phyloP scores from a whole-genome alignment of 1,284 basidiomycete genomes.

The Coniferiporia sulphurascens region DNA sequence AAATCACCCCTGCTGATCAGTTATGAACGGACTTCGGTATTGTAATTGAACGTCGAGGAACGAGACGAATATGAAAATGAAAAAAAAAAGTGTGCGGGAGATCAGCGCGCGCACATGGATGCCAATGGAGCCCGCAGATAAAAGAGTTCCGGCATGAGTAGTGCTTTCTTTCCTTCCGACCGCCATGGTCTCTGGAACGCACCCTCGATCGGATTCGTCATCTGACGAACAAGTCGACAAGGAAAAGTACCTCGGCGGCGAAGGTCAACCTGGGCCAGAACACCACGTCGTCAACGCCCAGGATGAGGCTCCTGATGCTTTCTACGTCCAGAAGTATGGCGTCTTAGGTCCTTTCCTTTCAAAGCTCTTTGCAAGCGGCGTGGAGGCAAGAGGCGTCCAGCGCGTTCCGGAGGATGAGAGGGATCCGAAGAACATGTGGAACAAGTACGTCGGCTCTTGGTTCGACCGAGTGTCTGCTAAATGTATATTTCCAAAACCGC shows the following conservation, averaged over 20 bases:
- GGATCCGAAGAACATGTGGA: constrained; percentile 43
- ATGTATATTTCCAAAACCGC: constrained; percentile 19
- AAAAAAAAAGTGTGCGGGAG: not conserved
- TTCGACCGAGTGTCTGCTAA: not conserved
- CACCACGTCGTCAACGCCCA: constrained; percentile 1
- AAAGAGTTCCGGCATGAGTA: not conserved
- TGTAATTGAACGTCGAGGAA: too few species aligned
- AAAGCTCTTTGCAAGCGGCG: constrained; percentile 39
- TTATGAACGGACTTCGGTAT: too few species aligned
- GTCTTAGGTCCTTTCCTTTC: constrained; percentile 34
- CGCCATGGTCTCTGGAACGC: constrained; percentile 4
- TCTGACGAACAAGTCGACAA: constrained; percentile 3
- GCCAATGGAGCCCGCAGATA: not conserved
- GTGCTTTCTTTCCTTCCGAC: not conserved
- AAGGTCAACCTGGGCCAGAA: not conserved
- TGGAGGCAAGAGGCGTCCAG: constrained; percentile 49
- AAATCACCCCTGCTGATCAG: too few species aligned
- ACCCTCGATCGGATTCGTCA: not conserved
- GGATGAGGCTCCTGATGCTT: constrained; percentile 28
- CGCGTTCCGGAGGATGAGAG: constrained; percentile 46
- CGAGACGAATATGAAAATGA: too few species aligned
- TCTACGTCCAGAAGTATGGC: constrained; percentile 34
- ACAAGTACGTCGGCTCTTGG: constrained; percentile 34
- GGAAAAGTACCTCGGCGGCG: constrained; percentile 6
- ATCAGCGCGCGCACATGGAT: not conserved